Percentiles rank a stretch among this genome's conserved stretches.
phyloP scores from a whole-genome alignment of 768 basidiomycete species.

The Suillus plorans region DNA sequence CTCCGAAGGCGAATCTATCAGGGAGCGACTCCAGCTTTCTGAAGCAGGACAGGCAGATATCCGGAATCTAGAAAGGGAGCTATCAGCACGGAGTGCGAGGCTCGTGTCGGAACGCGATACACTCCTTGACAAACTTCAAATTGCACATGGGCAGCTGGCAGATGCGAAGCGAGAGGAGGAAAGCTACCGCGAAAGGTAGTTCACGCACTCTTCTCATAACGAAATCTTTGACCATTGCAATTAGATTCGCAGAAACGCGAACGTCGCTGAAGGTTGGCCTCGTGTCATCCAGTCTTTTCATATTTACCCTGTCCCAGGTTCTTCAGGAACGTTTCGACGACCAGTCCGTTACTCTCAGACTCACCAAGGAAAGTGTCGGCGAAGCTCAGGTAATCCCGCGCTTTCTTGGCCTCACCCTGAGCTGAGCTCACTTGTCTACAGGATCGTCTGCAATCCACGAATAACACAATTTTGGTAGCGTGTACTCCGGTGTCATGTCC shows the following conservation, averaged over 20 bases:
- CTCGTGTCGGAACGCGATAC: conserved; percentile 20
- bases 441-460: conserved; percentile 24
- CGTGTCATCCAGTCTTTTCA: background rate
- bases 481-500: background rate
- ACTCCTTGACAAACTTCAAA: conserved; percentile 20
- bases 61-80: conserved; percentile 17
- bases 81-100: conserved; percentile 18
- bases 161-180: conserved; percentile 20
- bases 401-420: background rate
- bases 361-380: conserved; percentile 54
- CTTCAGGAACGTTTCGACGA: conserved; percentile 63
- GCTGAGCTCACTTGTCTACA: conserved; percentile 6
- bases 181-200: conserved; percentile 26
- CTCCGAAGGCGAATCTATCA: conserved; percentile 25
- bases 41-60: conserved; percentile 20
- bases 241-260: conserved; percentile 22
- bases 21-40: conserved; percentile 11
- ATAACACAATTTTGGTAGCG: conserved; percentile 20
- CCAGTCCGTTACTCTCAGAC: conserved; percentile 49
- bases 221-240: conserved; percentile 1
- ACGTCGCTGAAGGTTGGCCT: conserved; percentile 23
- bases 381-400: conserved; percentile 44
- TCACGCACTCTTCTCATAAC: background rate
- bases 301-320: conserved; percentile 27
- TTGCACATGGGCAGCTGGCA: conserved; percentile 10